Evolutionary conservation across 768 basidiomycete genomes (phyloP), one percentile per base, ranked within the genome.

Genomic region (Trametes cinnabarina): DNA sequence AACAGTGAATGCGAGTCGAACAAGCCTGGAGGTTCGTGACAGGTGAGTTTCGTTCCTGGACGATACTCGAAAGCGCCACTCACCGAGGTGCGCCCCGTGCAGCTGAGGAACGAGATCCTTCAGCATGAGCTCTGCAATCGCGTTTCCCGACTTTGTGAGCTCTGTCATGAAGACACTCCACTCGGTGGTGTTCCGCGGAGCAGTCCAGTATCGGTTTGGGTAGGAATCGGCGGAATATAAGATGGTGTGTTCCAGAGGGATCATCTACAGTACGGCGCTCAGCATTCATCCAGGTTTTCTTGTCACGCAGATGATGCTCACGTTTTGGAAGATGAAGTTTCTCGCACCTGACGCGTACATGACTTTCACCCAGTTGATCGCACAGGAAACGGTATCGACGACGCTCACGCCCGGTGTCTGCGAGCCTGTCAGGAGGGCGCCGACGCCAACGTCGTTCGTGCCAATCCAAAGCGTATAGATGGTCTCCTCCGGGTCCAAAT

Each of bases 261-360:
- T 62, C 71, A 76, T 72, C 74, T 76, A 15, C 7, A n/a, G 50
- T 25, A 47, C n/a, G 19, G 1, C 23, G 11, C 5, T 51, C 32
- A 35, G 54, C 26, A 34, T 20, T 39, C n/a, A n/a, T n/a, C n/a
- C n/a, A 44, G 4, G 15, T 3, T 17, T 15, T 3, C 20, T 9
- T 3, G 17, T 3, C 3, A 20, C 40, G 22, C 1, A 17, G 39
- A 41, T 20, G 9, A 10, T 48, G 65, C 82, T 70, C 58, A 85
- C 86, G 62, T 86, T 87, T 61, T 86, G 84, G 73, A 88, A 84
- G 48, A 88, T 68, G 65, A 88, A 86, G 63, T 88, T 85, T 43
- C 85, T 75, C 3, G 83, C 86, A 5, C 87, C 86, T 47, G 69
- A 76, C 11, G 77, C 66, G 64, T 87, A 85, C 37, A 88, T 64